These are phyloP conservation scores for Colletotrichum navitas DNA, from an alignment of 2,329 filamentous ascomycete species.

Conservation along the genomic window DNA sequence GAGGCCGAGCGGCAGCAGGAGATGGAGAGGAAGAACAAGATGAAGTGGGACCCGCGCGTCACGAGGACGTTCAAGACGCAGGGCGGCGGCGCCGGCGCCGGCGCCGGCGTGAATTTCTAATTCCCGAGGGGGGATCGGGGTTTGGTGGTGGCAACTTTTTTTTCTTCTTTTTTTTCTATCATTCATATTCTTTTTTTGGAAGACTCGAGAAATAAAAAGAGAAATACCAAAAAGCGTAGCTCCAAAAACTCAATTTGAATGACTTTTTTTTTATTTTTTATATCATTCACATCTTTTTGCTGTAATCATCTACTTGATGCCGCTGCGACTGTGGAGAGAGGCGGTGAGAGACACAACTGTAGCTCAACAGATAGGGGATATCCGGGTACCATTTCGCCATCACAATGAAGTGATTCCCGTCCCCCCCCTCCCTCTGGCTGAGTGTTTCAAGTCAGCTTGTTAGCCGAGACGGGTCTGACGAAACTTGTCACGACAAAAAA, in stretches of 20 bases:
- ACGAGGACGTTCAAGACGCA: conserved; percentile 16
- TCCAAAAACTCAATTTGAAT: too few species aligned
- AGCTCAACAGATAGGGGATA: not conserved
- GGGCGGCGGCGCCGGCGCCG: conserved; percentile 19
- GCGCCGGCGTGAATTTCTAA: conserved; percentile 31
- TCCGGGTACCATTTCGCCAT: not conserved
- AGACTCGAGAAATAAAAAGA: too few species aligned
- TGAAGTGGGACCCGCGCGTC: conserved; percentile 42
- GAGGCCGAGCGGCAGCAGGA: conserved; percentile 39
- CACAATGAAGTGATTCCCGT: not conserved
- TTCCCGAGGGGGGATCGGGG: too few species aligned
- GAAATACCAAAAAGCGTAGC: too few species aligned
- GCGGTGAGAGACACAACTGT: not conserved
- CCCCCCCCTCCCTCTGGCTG: too few species aligned
- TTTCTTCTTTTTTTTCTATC: too few species aligned
- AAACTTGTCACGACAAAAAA: not conserved
- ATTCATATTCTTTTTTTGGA: too few species aligned
- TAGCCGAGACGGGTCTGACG: not conserved
- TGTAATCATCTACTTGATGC: too few species aligned
- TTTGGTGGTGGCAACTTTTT: too few species aligned
- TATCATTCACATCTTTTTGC: too few species aligned
- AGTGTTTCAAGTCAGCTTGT: too few species aligned
- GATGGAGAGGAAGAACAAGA: conserved; percentile 34
- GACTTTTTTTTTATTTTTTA: too few species aligned
- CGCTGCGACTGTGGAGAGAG: not conserved